Percentiles rank a stretch among this genome's conserved stretches.
phyloP scores from a whole-genome alignment of 331 rosid species.

The Pyrus hybrid region DNA sequence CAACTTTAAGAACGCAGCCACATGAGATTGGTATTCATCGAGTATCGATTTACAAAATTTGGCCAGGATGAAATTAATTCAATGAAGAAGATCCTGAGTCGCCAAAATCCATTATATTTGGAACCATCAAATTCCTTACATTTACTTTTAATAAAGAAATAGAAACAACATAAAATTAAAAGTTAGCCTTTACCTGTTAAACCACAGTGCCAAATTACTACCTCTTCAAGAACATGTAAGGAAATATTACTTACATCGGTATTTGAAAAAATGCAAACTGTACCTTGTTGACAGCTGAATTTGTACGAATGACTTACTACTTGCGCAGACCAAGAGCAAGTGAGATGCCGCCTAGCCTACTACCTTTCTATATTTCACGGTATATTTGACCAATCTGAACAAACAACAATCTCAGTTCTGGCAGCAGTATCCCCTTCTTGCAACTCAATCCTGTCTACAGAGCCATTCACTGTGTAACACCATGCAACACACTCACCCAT shows the following conservation, averaged over 20 bases:
- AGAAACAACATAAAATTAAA: background rate
- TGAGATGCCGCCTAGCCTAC: background rate
- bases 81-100: background rate
- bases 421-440: background rate
- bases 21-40: background rate
- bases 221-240: background rate
- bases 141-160: background rate
- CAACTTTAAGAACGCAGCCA: background rate
- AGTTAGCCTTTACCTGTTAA: background rate
- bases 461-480: background rate
- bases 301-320: background rate
- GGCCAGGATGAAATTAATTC: background rate
- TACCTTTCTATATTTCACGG: background rate
- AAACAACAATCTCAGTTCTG: background rate
- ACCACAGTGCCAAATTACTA: background rate
- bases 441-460: background rate
- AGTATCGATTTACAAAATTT: background rate
- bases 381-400: background rate
- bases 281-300: conserved; percentile 1
- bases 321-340: background rate
- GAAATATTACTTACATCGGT: background rate
- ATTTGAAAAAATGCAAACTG: background rate
- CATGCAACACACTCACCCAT: conserved; percentile 8
- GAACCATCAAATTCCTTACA: background rate
- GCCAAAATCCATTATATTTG: background rate